Evolutionary conservation across 345 rosid species (phyloP).

Genomic region (Eucalyptus camaldulensis): DNA sequence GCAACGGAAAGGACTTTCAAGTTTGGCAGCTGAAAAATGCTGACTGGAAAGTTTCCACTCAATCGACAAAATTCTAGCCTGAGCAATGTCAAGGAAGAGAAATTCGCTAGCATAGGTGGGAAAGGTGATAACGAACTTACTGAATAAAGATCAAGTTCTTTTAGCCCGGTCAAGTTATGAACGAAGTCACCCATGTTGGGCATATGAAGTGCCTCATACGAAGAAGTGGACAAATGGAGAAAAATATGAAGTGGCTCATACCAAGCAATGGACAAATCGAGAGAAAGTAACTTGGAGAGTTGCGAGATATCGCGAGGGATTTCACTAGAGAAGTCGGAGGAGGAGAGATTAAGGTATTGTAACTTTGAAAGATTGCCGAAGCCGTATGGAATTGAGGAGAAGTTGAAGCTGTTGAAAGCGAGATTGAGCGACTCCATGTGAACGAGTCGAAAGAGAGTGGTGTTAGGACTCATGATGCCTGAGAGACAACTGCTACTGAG

Average conservation of each 20-base stretch:
- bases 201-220: rapidly evolving
- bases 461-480: background rate
- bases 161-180: background rate
- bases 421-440: background rate
- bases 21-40: background rate
- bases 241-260: background rate
- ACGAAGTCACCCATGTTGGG: background rate
- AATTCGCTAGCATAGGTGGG: background rate
- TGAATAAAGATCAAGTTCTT: background rate
- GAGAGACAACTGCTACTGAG: background rate
- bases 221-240: no score
- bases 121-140: background rate
- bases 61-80: background rate
- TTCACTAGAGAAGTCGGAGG: background rate
- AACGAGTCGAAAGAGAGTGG: background rate
- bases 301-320: background rate
- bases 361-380: background rate
- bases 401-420: background rate
- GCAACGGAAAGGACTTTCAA: background rate
- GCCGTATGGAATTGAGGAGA: background rate
- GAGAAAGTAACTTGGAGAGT: background rate
- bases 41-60: background rate
- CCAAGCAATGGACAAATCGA: no score
- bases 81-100: background rate
- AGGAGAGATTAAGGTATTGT: background rate